Evolutionary conservation across 2,329 filamentous ascomycete genomes (phyloP), one percentile per base, ranked within the genome.

Genomic region (Mycosphaerella sp.): DNA sequence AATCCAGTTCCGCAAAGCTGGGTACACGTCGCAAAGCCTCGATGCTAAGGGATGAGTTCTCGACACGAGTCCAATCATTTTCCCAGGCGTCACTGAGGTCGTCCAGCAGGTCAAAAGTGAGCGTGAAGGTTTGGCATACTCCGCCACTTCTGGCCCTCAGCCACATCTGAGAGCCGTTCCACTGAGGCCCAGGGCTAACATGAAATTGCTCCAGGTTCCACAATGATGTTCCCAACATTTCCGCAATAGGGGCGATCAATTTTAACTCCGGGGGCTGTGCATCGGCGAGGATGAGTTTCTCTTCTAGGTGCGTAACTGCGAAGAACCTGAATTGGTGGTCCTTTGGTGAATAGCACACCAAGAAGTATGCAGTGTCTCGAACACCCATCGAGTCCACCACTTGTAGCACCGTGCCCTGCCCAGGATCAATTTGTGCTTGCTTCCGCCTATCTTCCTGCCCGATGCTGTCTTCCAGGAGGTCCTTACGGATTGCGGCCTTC

Each of bases 301-400:
- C 49, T 25, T 52, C 54, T 16, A 32, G 40, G n/a, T 55, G 59
- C 3, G 55, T 40, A 12, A 88, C 72, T 60, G 94, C 88, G 88
- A 90, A 98, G 66, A 98, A 90, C 68, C 95, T 97, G 77, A 98
- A 97, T 65, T 91, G 85, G 32, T 93, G 80, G 27, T 89, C 86
- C 57, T 93, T 82, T 0, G 93, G 91, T 9, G 90, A 96, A 68
- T 89, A 95, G 7, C 89, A 91, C 34, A 88, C 82, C 47, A 91
- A 79, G 52, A 79, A 78, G 64, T 82, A 84, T n/a, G 39, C 44
- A 6, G 49, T 57, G 21, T 50, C 50, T 10, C 55, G 49, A 18
- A 57, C 41, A 27, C 50, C 53, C 16, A 48, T 55, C 9, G 50
- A 46, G 7, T 57, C 43, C 10, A 90, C 76, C 14, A 95, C 75